phyloP scores from a whole-genome alignment of 2,329 filamentous ascomycete species.

The Magnaporthiopsis incrustans region DNA sequence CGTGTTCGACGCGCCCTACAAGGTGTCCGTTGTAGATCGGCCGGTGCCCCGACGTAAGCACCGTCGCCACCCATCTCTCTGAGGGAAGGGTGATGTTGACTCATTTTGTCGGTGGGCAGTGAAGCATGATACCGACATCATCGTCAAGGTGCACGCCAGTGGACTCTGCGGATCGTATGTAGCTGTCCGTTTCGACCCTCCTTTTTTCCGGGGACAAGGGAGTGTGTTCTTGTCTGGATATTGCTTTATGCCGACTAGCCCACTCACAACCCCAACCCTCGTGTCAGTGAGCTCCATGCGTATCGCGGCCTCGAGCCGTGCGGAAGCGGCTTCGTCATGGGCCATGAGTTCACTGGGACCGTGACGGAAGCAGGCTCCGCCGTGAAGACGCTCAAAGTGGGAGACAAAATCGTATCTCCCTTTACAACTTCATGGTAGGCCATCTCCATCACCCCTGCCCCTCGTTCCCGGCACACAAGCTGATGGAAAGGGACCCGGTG shows the following conservation, averaged over 20 bases:
- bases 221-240: neutral
- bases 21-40: constrained; percentile 69
- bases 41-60: constrained; percentile 59
- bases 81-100: neutral
- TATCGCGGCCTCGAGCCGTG: constrained; percentile 75
- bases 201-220: neutral
- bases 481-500: neutral
- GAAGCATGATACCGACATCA: constrained; percentile 62
- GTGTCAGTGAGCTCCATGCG: constrained; percentile 70
- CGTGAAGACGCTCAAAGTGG: constrained; percentile 61
- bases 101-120: constrained; percentile 31
- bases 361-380: constrained; percentile 59
- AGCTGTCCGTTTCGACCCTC: neutral
- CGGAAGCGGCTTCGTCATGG: constrained; percentile 57
- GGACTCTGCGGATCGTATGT: constrained; percentile 81
- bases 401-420: constrained; percentile 73
- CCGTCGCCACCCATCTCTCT: neutral
- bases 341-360: constrained; percentile 80
- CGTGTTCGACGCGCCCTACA: constrained; percentile 71
- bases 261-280: neutral
- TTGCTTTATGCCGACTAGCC: neutral
- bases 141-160: constrained; percentile 75
- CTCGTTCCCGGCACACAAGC: neutral
- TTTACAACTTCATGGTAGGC: constrained; percentile 74
- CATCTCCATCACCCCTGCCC: neutral